A percentile compares a stretch with the other conserved stretches of the same genome.
Evolutionary conservation across 768 basidiomycete species (phyloP).

Genomic region (Jaapia argillacea): DNA sequence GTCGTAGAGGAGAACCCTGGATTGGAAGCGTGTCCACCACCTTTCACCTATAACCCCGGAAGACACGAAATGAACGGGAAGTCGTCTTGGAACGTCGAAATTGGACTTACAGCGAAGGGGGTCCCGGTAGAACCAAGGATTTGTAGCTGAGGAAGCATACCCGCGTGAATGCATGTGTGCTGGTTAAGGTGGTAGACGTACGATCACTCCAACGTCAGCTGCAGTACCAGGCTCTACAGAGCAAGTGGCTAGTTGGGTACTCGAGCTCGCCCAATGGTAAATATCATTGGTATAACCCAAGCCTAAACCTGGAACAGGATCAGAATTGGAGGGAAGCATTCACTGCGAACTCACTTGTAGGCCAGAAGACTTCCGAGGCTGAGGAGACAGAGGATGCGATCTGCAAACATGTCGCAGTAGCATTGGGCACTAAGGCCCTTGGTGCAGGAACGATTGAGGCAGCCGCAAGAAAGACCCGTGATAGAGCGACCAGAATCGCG

Average conservation of each 20-base stretch:
- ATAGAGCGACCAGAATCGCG: too few relatives aligned
- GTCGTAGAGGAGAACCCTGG: slow-evolving; percentile 25
- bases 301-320: too few relatives aligned
- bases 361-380: too few relatives aligned
- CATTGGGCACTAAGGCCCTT: too few relatives aligned
- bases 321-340: too few relatives aligned
- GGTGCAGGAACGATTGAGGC: too few relatives aligned
- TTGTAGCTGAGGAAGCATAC: slow-evolving; percentile 25
- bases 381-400: not conserved
- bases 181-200: slow-evolving; percentile 16
- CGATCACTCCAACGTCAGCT: slow-evolving; percentile 39
- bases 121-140: slow-evolving; percentile 34
- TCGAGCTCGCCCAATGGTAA: slow-evolving; percentile 42
- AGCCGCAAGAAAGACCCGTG: too few relatives aligned
- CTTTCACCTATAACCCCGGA: slow-evolving; percentile 21
- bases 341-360: too few relatives aligned
- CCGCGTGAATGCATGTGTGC: not conserved
- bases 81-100: not conserved
- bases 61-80: too few relatives aligned
- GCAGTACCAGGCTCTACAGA: slow-evolving; percentile 49
- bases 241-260: slow-evolving; percentile 34
- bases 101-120: slow-evolving; percentile 40
- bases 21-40: slow-evolving; percentile 23
- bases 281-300: slow-evolving; percentile 33
- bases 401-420: not conserved